Conservation (phyloP, 768 basidiomycete genomes). For the Tulasnella sp. region DNA sequence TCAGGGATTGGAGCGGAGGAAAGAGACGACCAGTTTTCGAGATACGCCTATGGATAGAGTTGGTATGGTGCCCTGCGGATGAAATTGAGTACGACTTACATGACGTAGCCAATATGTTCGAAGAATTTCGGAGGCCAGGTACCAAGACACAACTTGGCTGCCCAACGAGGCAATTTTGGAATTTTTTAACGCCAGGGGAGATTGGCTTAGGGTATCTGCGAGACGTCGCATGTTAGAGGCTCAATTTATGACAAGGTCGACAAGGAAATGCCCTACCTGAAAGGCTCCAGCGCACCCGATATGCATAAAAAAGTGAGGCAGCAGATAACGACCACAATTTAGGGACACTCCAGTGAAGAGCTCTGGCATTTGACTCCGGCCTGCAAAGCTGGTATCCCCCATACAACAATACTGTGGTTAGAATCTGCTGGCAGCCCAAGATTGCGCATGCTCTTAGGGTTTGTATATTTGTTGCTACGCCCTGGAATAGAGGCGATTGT, state of each 20-base stretch:
- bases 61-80: constrained; percentile 19
- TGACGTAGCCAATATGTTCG: constrained; percentile 89
- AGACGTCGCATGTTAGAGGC: constrained; percentile 72
- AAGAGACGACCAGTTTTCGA: constrained; percentile 88
- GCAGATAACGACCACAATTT: constrained; percentile 70
- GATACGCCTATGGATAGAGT: constrained; percentile 48
- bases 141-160: constrained; percentile 82
- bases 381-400: constrained; percentile 76
- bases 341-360: constrained; percentile 77
- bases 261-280: constrained; percentile 61
- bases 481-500: no score
- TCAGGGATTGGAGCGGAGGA: constrained; percentile 75
- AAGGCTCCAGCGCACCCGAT: constrained; percentile 72
- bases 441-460: constrained; percentile 81
- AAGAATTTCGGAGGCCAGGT: constrained; percentile 80
- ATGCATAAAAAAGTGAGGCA: constrained; percentile 63
- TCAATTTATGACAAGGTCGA: no score
- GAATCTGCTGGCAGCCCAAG: constrained; percentile 89
- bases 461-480: constrained; percentile 92
- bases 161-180: constrained; percentile 83
- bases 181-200: constrained; percentile 87
- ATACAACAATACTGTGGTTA: constrained; percentile 92
- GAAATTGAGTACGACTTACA: constrained; percentile 38
- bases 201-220: no score
- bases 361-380: constrained; percentile 33